phyloP scores from a whole-genome alignment of 768 basidiomycete species.

The Mycena galericulata region DNA sequence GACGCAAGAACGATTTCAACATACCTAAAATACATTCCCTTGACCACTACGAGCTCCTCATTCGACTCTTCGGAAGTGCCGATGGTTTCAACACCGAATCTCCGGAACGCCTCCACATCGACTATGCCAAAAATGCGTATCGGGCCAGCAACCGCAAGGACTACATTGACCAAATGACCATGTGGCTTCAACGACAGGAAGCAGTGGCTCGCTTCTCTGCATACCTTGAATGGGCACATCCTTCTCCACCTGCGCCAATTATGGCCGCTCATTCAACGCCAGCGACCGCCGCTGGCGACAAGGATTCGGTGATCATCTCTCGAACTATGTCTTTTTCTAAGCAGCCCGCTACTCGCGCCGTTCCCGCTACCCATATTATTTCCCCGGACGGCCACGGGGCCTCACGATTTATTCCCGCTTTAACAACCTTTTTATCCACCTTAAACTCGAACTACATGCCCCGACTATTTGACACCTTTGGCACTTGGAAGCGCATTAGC shows the following conservation, averaged over 20 bases:
- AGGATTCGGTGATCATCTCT: neutral
- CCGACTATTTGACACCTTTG: neutral
- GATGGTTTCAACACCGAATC: neutral
- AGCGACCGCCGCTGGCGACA: neutral
- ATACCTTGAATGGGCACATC: slow-evolving; percentile 32
- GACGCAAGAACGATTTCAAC: slow-evolving; percentile 45
- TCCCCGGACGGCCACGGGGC: slow-evolving; percentile 10
- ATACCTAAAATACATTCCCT: slow-evolving; percentile 50
- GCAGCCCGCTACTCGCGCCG: slow-evolving; percentile 2
- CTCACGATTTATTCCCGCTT: slow-evolving; percentile 1
- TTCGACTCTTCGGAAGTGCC: neutral
- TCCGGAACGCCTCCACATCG: neutral
- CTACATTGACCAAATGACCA: neutral
- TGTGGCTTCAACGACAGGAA: slow-evolving; percentile 1
- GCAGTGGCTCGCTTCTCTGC: neutral
- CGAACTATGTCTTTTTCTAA: neutral
- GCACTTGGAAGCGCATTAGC: slow-evolving; percentile 24
- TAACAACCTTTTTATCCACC: neutral
- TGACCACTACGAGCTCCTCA: neutral
- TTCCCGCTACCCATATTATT: slow-evolving; percentile 7
- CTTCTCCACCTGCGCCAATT: neutral
- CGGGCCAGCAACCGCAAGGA: neutral
- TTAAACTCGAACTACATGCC: neutral
- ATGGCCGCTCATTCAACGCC: neutral
- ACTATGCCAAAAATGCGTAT: neutral